phyloP scores from a whole-genome alignment of 2,329 filamentous ascomycete species.

The Paecilomyces fulvus region DNA sequence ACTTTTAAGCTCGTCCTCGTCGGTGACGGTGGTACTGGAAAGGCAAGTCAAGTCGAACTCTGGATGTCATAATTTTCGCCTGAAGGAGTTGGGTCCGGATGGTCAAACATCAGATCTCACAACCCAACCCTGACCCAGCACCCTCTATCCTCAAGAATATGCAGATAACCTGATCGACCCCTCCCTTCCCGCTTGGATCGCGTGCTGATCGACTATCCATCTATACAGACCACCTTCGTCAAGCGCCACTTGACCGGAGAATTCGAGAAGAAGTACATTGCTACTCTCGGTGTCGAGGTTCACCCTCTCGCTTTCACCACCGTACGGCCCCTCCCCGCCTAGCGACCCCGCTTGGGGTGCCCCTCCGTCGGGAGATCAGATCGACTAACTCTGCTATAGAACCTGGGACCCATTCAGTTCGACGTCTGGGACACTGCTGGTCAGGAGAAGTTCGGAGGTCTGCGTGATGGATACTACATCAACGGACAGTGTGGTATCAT shows the following conservation, averaged over 20 bases:
- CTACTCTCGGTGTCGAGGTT: constrained; percentile 97
- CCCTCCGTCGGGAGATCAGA: constrained; percentile 7
- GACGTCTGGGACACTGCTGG: constrained; percentile 99
- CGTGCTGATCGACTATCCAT: neutral
- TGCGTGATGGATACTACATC: constrained; percentile 99
- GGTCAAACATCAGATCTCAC: neutral
- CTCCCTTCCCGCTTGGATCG: neutral
- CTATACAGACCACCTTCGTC: constrained; percentile 88
- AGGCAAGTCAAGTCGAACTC: constrained; percentile 54
- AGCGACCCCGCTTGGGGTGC: constrained; percentile 21
- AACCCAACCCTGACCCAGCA: neutral
- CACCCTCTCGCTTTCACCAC: constrained; percentile 97
- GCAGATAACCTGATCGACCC: neutral
- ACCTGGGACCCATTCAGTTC: constrained; percentile 94
- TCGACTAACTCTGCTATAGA: constrained; percentile 43
- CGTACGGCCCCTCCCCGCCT: constrained; percentile 53
- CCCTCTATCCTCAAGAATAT: neutral
- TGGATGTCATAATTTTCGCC: neutral
- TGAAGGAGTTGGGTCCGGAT: neutral
- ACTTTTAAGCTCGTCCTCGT: constrained; percentile 99
- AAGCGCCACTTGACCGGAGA: constrained; percentile 99
- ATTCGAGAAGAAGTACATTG: constrained; percentile 99
- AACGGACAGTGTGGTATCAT: constrained; percentile 99
- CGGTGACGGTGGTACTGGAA: constrained; percentile 97
- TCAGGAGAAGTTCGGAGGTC: constrained; percentile 99